Base-by-base conservation (phyloP, 805 yeast species). In the Candida methanosorbosa region DNA sequence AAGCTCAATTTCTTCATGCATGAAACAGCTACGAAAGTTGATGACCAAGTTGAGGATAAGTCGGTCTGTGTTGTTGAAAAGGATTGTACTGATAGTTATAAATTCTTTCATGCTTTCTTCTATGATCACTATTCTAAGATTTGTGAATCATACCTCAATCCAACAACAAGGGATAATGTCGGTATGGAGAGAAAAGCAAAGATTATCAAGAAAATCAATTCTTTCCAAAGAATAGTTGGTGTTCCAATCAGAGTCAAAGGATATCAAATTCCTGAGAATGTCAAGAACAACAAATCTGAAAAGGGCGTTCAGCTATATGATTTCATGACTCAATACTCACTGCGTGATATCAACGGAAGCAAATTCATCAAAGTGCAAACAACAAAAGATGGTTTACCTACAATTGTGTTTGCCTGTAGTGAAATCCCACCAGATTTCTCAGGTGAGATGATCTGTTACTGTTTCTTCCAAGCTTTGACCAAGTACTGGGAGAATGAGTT, bases 401-500 rank as follows among this genome's bases (percentile, higher is more conserved):
- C 78, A 16, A 59, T 82, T 19, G 75, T 80, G 3, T 45, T 81
- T 18, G 70, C 73, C 29, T 64, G 67, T 41, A 47, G 51, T 7
- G 54, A 66, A 15, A 60, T 72, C 26, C 48, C 61, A 5, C 54
- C 51, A 11, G 54, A 53, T 9, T 31, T 52, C 12, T 72, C 70
- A 29, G 50, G 66, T 0, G 80, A 81, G 29, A 57, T 72, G 4
- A 56, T 79, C 18, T 58, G 73, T 18, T 85, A 71, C 55, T 68
- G 79, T 39, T 45, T 78, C 7, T 68, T 82, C 35, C 86, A 81
- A 44, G 67, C 73, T 4, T 70, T 79, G 14, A 70, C 80, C 34
- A 81, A 78, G 49, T 66, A 83, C 18, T 81, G 94, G 88, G 75
- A 78, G 16, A 66, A 72, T 22, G 75, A 73, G 37, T 83, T 69